Conservation (phyloP, 176 grass and related monocot genomes). For the Metroxylon sagu region DNA sequence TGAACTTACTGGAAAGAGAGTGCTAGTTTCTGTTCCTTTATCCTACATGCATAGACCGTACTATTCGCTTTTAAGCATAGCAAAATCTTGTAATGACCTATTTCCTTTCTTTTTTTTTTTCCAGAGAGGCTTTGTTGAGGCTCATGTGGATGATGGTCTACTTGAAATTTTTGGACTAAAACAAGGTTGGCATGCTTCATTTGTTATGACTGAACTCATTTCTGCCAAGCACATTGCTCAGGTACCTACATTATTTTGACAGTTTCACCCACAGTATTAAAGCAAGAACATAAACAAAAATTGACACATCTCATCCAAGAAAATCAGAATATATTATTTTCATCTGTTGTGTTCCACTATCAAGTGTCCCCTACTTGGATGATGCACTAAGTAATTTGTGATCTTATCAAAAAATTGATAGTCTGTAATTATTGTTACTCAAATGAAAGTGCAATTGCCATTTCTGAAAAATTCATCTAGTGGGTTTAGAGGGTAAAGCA, state of each 20-base stretch:
- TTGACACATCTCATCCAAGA: too few relatives aligned
- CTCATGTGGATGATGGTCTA: slow-evolving; percentile 81
- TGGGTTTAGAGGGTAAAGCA: too few relatives aligned
- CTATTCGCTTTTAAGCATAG: too few relatives aligned
- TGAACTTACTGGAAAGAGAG: too few relatives aligned
- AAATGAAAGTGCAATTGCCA: not conserved
- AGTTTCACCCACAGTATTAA: not conserved
- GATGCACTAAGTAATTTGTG: not conserved
- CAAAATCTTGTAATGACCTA: not conserved
- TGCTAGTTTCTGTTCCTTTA: too few relatives aligned
- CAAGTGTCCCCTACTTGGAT: not conserved
- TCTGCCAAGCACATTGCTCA: slow-evolving; percentile 94
- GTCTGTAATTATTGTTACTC: not conserved
- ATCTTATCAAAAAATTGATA: not conserved
- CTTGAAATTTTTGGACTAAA: slow-evolving; percentile 98
- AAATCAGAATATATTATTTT: not conserved
- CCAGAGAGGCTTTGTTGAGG: slow-evolving; percentile 80
- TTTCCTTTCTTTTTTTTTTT: slow-evolving; percentile 9
- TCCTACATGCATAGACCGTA: too few relatives aligned
- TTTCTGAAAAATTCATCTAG: too few relatives aligned
- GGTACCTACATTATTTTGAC: slow-evolving; percentile 27
- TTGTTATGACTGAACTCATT: slow-evolving; percentile 91
- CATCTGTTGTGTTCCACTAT: not conserved
- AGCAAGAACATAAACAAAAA: not conserved
- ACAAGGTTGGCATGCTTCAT: slow-evolving; percentile 97